phyloP scores from a whole-genome alignment of 225 moss, liverwort and hornwort genomes.

The Thuidium tamariscinum region DNA sequence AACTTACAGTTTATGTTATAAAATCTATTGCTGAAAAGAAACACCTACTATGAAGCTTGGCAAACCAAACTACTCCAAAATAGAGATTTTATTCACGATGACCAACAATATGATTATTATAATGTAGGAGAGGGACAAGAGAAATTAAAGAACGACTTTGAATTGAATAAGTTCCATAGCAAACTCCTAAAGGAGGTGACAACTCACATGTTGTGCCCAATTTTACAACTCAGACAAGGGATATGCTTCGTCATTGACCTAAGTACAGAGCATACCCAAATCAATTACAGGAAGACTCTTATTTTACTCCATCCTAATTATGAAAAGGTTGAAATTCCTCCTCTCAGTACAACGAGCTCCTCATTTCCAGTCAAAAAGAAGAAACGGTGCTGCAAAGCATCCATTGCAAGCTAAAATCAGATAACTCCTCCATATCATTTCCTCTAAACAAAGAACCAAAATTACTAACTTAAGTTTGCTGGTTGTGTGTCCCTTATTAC shows the following conservation, averaged over 20 bases:
- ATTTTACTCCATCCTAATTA: background rate
- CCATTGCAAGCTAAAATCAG: background rate
- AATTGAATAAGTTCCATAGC: fast-evolving
- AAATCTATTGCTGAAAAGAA: background rate
- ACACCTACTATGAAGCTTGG: background rate
- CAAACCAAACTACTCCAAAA: too few relatives aligned
- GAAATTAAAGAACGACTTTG: background rate
- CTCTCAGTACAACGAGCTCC: background rate
- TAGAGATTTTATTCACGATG: fast-evolving
- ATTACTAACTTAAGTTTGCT: background rate
- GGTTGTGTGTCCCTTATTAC: background rate
- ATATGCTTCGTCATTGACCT: background rate
- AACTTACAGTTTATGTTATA: background rate
- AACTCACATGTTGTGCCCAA: background rate
- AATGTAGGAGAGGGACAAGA: fast-evolving
- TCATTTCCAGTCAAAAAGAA: background rate
- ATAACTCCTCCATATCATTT: too few relatives aligned
- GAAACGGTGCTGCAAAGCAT: background rate
- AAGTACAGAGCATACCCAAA: background rate
- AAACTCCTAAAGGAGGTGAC: background rate
- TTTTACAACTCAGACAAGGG: too few relatives aligned
- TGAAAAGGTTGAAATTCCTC: background rate
- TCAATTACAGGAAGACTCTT: background rate
- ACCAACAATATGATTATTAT: background rate
- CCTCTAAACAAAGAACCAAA: background rate